Base-by-base conservation (phyloP, 495 filamentous ascomycete genomes). In the Geopyxis carbonaria region DNA sequence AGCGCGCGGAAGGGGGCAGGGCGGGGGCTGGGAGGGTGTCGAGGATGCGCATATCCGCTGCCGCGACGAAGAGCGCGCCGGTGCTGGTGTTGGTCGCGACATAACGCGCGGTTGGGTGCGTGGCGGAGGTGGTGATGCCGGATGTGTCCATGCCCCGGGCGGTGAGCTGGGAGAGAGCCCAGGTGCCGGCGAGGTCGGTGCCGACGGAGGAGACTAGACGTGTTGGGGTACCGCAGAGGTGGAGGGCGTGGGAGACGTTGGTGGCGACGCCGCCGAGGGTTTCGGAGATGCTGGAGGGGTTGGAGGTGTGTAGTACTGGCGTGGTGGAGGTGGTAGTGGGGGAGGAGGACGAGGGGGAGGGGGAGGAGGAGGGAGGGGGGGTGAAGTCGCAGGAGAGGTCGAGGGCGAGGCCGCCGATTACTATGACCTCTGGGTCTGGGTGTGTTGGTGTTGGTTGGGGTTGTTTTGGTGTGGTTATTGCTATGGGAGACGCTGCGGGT, bases 211-310 rank as follows among this genome's bases (percentile, higher is more conserved):
- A 51, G 13, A 74, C 65, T 0, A 51, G 45, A 38, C 58, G 58
- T 9, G 51, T 53, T 2, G 46, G 42, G 19, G 53, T 61, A 36
- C 63, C 64, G 18, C 59, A 53, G 20, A 57, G 61, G 50, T 80
- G 76, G 4, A 78, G 69, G 3, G 87, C 84, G 32, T 78, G 66
- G 2, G 89, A 82, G 22, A 94, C 76, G 51, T 97, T 97, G 54
- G 80, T 73, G n/a, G 78, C 89, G 2, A 95, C 89, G n/a, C 89
- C 89, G 6, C 89, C 89, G 18, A 94, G 64, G 5, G 78, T 77
- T 52, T 92, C 83, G 14, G 53, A 68, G 43, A 93, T 91, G 11
- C 62, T 53, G 29, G 83, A 72, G 29, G 80, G 80, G 55, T 95
- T 97, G 5, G 89, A 97, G 1, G 87, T 94, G 38, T 86, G 69